Conservation (phyloP, 345 rosid genomes). For the Leavenworthia alabamica region DNA sequence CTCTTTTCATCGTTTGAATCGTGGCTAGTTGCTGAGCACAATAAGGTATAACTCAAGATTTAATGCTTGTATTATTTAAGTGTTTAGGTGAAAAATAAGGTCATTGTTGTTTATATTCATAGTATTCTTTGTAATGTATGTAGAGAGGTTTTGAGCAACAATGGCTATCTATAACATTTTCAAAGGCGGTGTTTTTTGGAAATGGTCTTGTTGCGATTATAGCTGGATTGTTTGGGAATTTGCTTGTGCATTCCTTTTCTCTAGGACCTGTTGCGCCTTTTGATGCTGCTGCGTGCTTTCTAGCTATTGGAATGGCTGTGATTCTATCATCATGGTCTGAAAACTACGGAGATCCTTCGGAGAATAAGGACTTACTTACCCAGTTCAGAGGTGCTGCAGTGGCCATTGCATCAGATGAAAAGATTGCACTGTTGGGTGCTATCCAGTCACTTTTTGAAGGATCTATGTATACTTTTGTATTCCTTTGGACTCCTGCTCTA, state of each 20-base stretch:
- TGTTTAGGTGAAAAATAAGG: too few relatives aligned
- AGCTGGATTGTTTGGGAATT: conserved; percentile 82
- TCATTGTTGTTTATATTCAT: background rate
- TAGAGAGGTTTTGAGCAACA: conserved; percentile 94
- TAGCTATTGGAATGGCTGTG: conserved; percentile 87
- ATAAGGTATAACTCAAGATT: conserved; percentile 61
- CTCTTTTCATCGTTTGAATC: conserved; percentile 93
- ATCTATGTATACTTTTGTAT: conserved; percentile 98
- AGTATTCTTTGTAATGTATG: conserved; percentile 12
- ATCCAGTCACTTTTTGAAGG: conserved; percentile 98
- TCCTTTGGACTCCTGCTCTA: conserved; percentile 97
- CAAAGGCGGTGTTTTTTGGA: conserved; percentile 93
- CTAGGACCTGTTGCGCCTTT: conserved; percentile 98
- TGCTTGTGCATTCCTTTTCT: conserved; percentile 66
- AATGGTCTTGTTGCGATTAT: conserved; percentile 94
- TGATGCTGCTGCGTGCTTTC: conserved; percentile 96
- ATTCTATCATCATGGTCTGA: conserved; percentile 90
- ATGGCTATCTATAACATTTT: conserved; percentile 88
- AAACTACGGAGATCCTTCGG: conserved; percentile 88
- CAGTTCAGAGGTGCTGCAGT: conserved; percentile 93
- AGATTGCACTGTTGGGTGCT: conserved; percentile 92
- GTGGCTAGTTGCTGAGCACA: conserved; percentile 99
- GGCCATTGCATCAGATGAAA: conserved; percentile 95
- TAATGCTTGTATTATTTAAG: too few relatives aligned
- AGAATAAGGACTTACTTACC: conserved; percentile 78